A percentile compares a stretch with the other conserved stretches of the same genome.
These are phyloP conservation scores for Sanghuangporus sanghuang DNA, from an alignment of 1,284 basidiomycete species.

Conservation along the genomic window DNA sequence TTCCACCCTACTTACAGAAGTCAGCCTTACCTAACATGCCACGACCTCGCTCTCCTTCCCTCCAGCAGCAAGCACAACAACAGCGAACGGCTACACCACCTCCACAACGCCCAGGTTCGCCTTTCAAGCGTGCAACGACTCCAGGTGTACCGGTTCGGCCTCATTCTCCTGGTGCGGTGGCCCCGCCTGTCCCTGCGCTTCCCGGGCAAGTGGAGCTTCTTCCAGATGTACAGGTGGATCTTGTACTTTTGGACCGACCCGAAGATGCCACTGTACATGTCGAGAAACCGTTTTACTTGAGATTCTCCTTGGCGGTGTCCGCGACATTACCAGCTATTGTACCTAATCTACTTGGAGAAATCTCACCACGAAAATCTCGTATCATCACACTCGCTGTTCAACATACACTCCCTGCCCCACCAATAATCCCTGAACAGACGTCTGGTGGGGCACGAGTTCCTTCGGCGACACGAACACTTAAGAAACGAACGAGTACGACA, in stretches of 20 bases:
- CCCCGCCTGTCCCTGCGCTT: constrained; percentile 17
- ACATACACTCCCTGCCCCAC: constrained; percentile 33
- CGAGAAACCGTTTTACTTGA: constrained; percentile 54
- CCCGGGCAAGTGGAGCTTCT: constrained; percentile 20
- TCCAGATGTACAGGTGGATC: constrained; percentile 48
- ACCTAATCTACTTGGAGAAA: constrained; percentile 20
- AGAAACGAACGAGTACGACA: constrained; percentile 4
- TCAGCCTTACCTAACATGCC: constrained; percentile 33
- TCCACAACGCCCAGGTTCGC: constrained; percentile 49
- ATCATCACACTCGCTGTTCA: constrained; percentile 55
- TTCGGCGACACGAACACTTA: neutral
- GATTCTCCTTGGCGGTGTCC: constrained; percentile 41
- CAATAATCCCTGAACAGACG: constrained; percentile 19
- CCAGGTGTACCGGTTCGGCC: constrained; percentile 33
- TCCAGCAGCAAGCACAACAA: constrained; percentile 37
- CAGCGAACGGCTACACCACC: constrained; percentile 27
- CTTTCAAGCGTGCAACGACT: constrained; percentile 42
- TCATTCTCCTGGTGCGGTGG: constrained; percentile 40
- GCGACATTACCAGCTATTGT: constrained; percentile 28
- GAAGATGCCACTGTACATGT: constrained; percentile 36
- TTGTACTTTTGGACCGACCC: constrained; percentile 51
- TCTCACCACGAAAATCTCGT: constrained; percentile 23
- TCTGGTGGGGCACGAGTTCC: constrained; percentile 16
- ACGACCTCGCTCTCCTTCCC: constrained; percentile 48
- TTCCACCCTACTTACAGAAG: constrained; percentile 69